phyloP scores from a whole-genome alignment of 169 alveolate genomes.

The Eimeria necatrix region DNA sequence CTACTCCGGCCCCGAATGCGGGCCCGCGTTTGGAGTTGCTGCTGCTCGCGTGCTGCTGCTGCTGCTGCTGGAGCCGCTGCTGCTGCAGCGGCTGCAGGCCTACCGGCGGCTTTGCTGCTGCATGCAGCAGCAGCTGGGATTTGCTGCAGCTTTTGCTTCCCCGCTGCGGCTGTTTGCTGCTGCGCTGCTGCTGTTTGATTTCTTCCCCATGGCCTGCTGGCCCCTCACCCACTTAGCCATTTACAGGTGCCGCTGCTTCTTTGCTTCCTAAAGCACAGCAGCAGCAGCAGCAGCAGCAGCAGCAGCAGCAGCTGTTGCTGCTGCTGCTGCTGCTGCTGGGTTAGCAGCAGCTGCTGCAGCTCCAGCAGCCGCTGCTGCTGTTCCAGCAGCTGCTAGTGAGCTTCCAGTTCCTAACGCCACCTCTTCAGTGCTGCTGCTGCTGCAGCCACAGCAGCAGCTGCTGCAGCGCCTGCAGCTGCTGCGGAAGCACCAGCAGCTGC shows the following conservation, averaged over 20 bases:
- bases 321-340: too few relatives aligned
- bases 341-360: too few relatives aligned
- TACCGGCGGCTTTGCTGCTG: neutral
- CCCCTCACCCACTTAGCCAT: conserved; percentile 7
- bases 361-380: too few relatives aligned
- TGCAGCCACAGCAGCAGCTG: neutral
- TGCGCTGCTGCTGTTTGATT: neutral
- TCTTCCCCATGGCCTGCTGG: conserved; percentile 47
- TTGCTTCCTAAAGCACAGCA: neutral
- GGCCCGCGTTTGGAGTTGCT: conserved; percentile 6
- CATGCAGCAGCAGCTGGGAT: neutral
- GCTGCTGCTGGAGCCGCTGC: conserved; percentile 36
- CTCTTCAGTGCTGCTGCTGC: neutral
- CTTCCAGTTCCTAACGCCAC: too few relatives aligned
- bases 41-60: conserved; percentile 9
- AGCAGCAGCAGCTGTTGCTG: too few relatives aligned
- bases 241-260: neutral
- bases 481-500: neutral
- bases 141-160: neutral
- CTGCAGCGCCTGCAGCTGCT: neutral
- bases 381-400: too few relatives aligned
- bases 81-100: conserved; percentile 5
- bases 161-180: neutral
- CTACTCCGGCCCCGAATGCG: neutral
- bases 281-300: neutral